These are phyloP conservation scores for Daldinia caldariorum DNA, from an alignment of 495 filamentous ascomycete genomes.

Conservation along the genomic window DNA sequence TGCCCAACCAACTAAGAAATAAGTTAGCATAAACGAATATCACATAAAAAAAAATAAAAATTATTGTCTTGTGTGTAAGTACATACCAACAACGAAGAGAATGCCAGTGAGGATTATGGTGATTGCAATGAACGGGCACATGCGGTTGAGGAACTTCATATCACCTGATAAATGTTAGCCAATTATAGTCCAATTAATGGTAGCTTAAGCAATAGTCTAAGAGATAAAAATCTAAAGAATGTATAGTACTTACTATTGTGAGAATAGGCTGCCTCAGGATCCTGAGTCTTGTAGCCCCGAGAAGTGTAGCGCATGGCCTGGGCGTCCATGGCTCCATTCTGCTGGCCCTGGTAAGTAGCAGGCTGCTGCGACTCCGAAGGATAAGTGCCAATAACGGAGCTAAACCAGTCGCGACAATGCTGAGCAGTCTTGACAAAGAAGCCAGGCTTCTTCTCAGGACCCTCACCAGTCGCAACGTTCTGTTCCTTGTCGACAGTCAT, in stretches of 20 bases:
- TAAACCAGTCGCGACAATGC: background rate
- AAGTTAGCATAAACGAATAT: constrained; percentile 11
- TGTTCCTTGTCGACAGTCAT: constrained; percentile 4
- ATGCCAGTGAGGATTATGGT: background rate
- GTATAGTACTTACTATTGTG: background rate
- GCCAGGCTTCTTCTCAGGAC: background rate
- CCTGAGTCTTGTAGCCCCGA: background rate
- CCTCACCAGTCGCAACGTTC: background rate
- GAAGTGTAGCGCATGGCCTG: background rate
- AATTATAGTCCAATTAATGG: background rate
- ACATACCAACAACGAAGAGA: background rate
- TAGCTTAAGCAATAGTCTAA: background rate
- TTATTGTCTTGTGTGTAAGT: background rate
- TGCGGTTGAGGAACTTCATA: background rate
- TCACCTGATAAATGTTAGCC: background rate
- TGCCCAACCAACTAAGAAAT: constrained; percentile 1
- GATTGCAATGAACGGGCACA: background rate
- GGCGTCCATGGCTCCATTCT: background rate
- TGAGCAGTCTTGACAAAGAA: background rate
- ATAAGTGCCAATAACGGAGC: background rate
- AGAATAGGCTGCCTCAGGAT: background rate
- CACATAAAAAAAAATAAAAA: background rate
- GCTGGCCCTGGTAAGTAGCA: background rate
- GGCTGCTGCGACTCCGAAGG: background rate
- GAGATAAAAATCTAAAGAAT: background rate